Evolutionary conservation across 352 stramenopile genomes (phyloP), one percentile per base, ranked within the genome.

Genomic region (Blastocystis sp.): DNA sequence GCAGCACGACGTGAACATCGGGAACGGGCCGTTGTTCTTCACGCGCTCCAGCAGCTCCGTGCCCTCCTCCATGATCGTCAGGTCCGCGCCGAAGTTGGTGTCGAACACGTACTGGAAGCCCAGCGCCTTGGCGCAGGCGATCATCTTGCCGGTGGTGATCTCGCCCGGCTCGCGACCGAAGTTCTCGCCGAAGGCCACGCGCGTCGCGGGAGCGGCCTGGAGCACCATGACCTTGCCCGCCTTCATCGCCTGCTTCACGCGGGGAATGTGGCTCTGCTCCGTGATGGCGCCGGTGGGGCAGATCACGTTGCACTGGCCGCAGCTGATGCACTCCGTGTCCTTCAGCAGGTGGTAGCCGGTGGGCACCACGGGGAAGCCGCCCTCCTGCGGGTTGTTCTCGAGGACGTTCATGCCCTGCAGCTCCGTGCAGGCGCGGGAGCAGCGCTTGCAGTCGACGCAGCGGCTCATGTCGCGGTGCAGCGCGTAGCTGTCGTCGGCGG

Each of bases 1-100:
- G 92, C 97, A 99, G 0, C 95, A 95, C 0, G 96, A 98, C n/a
- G 96, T 93, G 31, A 99, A 91, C 91, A 98, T 95, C 31, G 97
- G 97, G 59, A 98, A 92, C 16, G 90, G 92, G 92, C 95, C 92
- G 74, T 95, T 93, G 80, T 95, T 94, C 59, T 92, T 91, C 88
- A 94, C 94, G 1, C 95, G 92, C 71, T 95, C 92, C 35, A 98
- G 4, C 66, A 98, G 96, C 88, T 98, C 95, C 24, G 93, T 94
- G 16, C 94, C 95, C 65, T 96, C 96, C 91, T 98, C 95, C 16
- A 97, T 94, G 67, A 98, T 94, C 55, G 95, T 95, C 88, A 98
- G 94, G 91, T 98, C 95, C 50, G 95, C 95, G 31, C 93, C 93
- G 60, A 93, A 93, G 24, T 95, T 97, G 24, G 95, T 97, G 90